These are phyloP conservation scores for Dentipellis sp. DNA, from an alignment of 768 basidiomycete genomes.

Conservation along the genomic window DNA sequence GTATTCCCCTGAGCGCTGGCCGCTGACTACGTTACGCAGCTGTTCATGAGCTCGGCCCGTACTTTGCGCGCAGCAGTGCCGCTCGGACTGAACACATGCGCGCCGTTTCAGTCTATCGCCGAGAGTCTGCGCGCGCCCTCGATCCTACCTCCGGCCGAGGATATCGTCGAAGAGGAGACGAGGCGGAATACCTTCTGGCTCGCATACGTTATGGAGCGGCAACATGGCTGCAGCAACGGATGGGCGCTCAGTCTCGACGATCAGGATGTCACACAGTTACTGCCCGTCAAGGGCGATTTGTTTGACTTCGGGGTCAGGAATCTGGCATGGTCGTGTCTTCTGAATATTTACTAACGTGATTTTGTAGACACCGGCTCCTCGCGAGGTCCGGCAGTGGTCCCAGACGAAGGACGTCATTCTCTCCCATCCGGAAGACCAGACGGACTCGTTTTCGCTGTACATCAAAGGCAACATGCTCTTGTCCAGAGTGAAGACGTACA, in stretches of 20 bases:
- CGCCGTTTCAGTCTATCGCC: slow-evolving; percentile 59
- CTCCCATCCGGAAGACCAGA: slow-evolving; percentile 48
- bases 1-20: background rate
- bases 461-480: slow-evolving; percentile 62
- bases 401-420: slow-evolving; percentile 53
- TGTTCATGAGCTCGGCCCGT: slow-evolving; percentile 49
- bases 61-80: slow-evolving; percentile 52
- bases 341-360: background rate
- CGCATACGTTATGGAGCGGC: slow-evolving; percentile 60
- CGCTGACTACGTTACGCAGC: slow-evolving; percentile 25
- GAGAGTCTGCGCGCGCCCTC: slow-evolving; percentile 47
- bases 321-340: slow-evolving; percentile 1
- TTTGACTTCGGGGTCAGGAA: slow-evolving; percentile 52
- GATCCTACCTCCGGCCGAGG: slow-evolving; percentile 49
- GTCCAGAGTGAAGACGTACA: slow-evolving; percentile 54
- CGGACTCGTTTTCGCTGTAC: slow-evolving; percentile 65
- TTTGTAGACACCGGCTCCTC: slow-evolving; percentile 24
- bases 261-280: slow-evolving; percentile 60
- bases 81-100: slow-evolving; percentile 59
- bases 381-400: slow-evolving; percentile 55
- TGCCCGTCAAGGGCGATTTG: slow-evolving; percentile 52
- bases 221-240: slow-evolving; percentile 57
- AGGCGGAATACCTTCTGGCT: slow-evolving; percentile 70
- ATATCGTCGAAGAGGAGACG: slow-evolving; percentile 59
- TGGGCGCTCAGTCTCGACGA: slow-evolving; percentile 70